phyloP scores from a whole-genome alignment of 1,284 basidiomycete genomes.

The Limonomyces culmigenus region DNA sequence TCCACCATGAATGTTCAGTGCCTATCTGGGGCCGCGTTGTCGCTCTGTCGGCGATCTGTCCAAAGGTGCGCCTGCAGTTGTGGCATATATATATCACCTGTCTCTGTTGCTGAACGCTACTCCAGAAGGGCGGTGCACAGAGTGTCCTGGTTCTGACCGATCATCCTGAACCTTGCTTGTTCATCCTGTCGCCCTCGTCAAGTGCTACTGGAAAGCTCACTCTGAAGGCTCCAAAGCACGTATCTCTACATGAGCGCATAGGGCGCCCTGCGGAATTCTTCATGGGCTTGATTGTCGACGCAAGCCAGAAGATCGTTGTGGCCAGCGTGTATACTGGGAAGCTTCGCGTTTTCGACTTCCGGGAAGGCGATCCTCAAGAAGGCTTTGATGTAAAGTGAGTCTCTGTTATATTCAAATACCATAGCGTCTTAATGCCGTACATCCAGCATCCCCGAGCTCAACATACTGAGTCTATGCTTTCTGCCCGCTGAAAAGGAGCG shows the following conservation, averaged over 20 bases:
- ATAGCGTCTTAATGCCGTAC: background rate
- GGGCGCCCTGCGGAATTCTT: conserved; percentile 49
- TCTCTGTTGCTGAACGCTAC: conserved; percentile 1
- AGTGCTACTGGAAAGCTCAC: conserved; percentile 14
- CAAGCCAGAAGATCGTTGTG: conserved; percentile 39
- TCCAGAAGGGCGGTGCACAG: conserved; percentile 25
- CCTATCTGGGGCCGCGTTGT: conserved; percentile 53
- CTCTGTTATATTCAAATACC: background rate
- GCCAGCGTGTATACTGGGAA: conserved; percentile 51
- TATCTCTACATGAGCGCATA: conserved; percentile 35
- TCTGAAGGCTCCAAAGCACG: conserved; percentile 21
- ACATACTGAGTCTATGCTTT: conserved; percentile 56
- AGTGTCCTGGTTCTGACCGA: conserved; percentile 49
- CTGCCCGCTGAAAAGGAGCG: conserved; percentile 13
- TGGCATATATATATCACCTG: conserved; percentile 1
- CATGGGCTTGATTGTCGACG: conserved; percentile 43
- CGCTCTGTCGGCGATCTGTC: conserved; percentile 32
- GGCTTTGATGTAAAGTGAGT: conserved; percentile 54
- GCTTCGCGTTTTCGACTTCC: conserved; percentile 40
- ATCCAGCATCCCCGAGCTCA: conserved; percentile 56
- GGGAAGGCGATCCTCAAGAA: conserved; percentile 29
- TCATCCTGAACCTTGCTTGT: conserved; percentile 53
- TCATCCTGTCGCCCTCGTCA: conserved; percentile 30
- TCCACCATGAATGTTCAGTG: conserved; percentile 34
- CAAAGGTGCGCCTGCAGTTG: conserved; percentile 21